These are phyloP conservation scores for Hanseniaspora clermontiae DNA, from an alignment of 805 yeast genomes.

Conservation along the genomic window DNA sequence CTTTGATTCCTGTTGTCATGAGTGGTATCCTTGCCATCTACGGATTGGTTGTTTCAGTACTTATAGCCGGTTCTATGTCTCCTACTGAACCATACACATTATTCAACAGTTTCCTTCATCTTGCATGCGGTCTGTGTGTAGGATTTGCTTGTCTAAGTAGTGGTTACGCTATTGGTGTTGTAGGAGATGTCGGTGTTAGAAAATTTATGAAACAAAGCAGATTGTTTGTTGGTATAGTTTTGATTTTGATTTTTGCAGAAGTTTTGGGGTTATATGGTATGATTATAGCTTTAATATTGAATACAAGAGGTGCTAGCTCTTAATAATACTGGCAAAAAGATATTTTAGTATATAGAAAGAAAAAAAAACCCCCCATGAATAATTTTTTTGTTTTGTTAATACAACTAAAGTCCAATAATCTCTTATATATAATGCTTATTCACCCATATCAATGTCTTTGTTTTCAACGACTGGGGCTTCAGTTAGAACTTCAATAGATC, in stretches of 20 bases:
- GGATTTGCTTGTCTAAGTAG: constrained; percentile 94
- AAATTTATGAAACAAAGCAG: constrained; percentile 79
- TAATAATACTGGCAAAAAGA: background rate
- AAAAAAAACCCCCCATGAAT: no score
- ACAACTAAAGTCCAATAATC: background rate
- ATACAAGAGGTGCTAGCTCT: constrained; percentile 66
- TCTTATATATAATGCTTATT: constrained; percentile 15
- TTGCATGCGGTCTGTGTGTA: constrained; percentile 89
- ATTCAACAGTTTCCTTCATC: constrained; percentile 95
- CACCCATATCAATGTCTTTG: constrained; percentile 55
- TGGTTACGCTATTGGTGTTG: constrained; percentile 92
- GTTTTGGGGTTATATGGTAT: constrained; percentile 85
- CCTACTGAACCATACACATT: constrained; percentile 72
- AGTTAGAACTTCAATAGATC: constrained; percentile 78
- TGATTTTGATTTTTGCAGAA: constrained; percentile 82
- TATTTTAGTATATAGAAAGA: background rate
- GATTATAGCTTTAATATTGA: constrained; percentile 85
- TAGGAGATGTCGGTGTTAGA: constrained; percentile 87
- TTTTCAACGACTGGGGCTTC: constrained; percentile 54
- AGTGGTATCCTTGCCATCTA: constrained; percentile 94
- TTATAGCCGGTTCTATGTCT: constrained; percentile 80
- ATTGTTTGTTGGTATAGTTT: constrained; percentile 77
- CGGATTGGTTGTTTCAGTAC: constrained; percentile 90
- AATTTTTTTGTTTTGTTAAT: background rate
- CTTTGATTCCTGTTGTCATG: constrained; percentile 94